Evolutionary conservation across 2,329 filamentous ascomycete genomes (phyloP).

Genomic region (Fusarium continuum): DNA sequence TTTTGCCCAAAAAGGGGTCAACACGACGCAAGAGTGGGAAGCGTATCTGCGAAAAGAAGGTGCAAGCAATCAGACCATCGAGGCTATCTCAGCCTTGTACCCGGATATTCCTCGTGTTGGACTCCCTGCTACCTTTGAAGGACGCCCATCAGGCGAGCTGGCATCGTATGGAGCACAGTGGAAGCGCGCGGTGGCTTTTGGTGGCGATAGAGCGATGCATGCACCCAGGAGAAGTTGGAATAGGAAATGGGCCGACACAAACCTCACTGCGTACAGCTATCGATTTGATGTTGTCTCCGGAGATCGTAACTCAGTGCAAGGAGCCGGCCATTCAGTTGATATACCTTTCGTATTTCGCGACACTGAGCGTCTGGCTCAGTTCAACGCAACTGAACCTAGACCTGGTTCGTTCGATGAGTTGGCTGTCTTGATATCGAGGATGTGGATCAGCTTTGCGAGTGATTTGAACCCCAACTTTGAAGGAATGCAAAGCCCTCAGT

Average conservation of each 20-base stretch:
- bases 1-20: conserved; percentile 19
- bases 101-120: conserved; percentile 19
- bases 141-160: not conserved
- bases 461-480: conserved; percentile 15
- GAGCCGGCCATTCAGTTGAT: conserved; percentile 18
- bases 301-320: conserved; percentile 11
- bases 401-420: conserved; percentile 2
- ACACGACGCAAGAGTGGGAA: conserved; percentile 25
- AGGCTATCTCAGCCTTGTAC: conserved; percentile 12
- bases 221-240: conserved; percentile 23
- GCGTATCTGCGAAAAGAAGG: conserved; percentile 11
- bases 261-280: conserved; percentile 20
- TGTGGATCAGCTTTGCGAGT: conserved; percentile 26
- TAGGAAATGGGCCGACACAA: conserved; percentile 2
- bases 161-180: conserved; percentile 22
- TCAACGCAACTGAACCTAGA: conserved; percentile 11
- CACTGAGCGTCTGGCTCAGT: not conserved
- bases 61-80: conserved; percentile 1
- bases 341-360: conserved; percentile 23
- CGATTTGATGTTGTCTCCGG: conserved; percentile 26
- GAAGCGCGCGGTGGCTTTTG: conserved; percentile 25
- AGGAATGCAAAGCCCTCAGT: not conserved
- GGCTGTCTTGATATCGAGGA: conserved; percentile 13
- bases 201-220: conserved; percentile 26
- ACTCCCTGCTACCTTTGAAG: conserved; percentile 3